phyloP scores from a whole-genome alignment of 805 yeast species.

The Metschnikowia colocasiae region DNA sequence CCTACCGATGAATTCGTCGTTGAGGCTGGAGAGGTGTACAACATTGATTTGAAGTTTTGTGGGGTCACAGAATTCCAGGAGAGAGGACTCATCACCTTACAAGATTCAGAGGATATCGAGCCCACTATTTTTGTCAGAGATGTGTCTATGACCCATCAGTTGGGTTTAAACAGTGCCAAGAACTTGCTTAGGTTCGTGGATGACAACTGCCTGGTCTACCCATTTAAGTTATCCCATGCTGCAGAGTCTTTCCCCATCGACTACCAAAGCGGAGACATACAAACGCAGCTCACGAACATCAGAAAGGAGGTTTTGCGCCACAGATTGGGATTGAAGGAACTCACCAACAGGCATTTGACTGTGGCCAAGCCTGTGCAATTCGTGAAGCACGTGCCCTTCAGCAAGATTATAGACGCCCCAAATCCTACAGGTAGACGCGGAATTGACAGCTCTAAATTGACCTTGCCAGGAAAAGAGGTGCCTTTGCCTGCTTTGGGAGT shows the following conservation, averaged over 20 bases:
- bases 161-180: conserved; percentile 74
- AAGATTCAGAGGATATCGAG: conserved; percentile 61
- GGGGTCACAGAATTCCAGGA: conserved; percentile 53
- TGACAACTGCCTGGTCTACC: conserved; percentile 76
- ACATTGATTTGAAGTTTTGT: conserved; percentile 78
- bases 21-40: conserved; percentile 79
- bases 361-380: conserved; percentile 68
- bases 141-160: conserved; percentile 72
- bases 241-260: conserved; percentile 60
- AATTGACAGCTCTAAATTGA: conserved; percentile 60
- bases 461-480: conserved; percentile 68
- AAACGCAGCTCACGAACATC: conserved; percentile 42
- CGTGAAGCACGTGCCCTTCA: conserved; percentile 71
- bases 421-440: conserved; percentile 68
- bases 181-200: conserved; percentile 67
- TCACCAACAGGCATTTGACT: conserved; percentile 73
- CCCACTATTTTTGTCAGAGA: conserved; percentile 82
- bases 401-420: conserved; percentile 55
- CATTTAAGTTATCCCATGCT: conserved; percentile 80
- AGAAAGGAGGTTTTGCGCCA: conserved; percentile 54
- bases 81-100: conserved; percentile 66
- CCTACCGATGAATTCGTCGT: conserved; percentile 74
- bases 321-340: conserved; percentile 76
- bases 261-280: conserved; percentile 27
- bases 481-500: conserved; percentile 74